Base-by-base conservation (phyloP, 176 grass and related monocot genomes). In the Paspalum notatum region DNA sequence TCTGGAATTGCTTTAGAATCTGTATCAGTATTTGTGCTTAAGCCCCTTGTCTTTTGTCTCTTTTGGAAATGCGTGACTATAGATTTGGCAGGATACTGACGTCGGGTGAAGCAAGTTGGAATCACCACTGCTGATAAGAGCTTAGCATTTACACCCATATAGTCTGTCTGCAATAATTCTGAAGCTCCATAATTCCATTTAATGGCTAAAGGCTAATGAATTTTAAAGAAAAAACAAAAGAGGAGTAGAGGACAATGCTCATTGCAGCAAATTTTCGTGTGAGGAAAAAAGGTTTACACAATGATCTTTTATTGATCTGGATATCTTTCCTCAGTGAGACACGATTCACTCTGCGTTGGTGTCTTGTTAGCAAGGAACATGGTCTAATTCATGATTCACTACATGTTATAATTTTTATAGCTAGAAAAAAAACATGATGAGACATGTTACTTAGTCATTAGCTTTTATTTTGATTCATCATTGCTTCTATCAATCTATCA, bases 241-340 rank as follows among this genome's bases (percentile, higher is more conserved):
- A 54, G 12, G 53, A 14, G 32, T 32, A 32, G 32, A 32, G 32
- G 32, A 32, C 32, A 32, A 32, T 32, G n/a, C 32, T 32, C 8
- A 76, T 26, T 26, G 52, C 15, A 84, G 15, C 8, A 17, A 48
- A 48, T 38, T 80, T 32, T 22, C 4, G 5, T 10, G 38, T 32
- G n/a, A 63, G 11, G 16, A 54, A 24, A 68, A 14, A 40, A 69
- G 25, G 26, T 65, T 48, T 78, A 17, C 55, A 21, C 27, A 18
- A 56, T 47, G 20, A 50, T 37, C 74, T 57, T 83, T 40, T 40
- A 66, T 39, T n/a, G 25, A n/a, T 80, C 40, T 73, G 13, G 8
- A 16, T 80, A 51, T 50, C 22, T 32, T 71, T 50, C 22, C 26
- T 10, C 14, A 13, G 24, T 49, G 13, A 26, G 45, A 15, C 12